Evolutionary conservation across 2,329 filamentous ascomycete species (phyloP), one percentile per base, ranked within the genome.

Genomic region (Verticillium albo-atrum): DNA sequence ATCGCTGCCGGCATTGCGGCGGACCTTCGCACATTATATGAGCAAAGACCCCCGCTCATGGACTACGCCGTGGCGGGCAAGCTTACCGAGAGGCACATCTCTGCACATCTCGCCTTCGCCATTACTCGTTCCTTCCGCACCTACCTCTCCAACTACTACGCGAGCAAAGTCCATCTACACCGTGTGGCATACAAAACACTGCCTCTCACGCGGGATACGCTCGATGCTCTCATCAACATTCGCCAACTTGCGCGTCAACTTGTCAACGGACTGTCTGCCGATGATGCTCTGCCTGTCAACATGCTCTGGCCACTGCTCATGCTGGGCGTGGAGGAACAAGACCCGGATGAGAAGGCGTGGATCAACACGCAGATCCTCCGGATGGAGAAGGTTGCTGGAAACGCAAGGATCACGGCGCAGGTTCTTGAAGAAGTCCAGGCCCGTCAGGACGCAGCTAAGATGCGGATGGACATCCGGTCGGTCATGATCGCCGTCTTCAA

Each of bases 291-390:
- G 2, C 82, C 82, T 0, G 80, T 83, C 54, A 85, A 81, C 60
- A 79, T 84, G 73, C 72, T 85, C 5, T 85, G 82, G 83, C 82
- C 82, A 1, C 68, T 84, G 7, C 70, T 85, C 47, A 82, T 86
- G 77, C 74, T 81, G 62, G 82, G 82, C 0, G 78, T 76, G 9
- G 82, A 86, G 65, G 82, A 83, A 62, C 77, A 82, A n/a, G 77
- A 79, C 54, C 47, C 68, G 0, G 72, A 74, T 4, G 79, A 83
- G 64, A 72, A 80, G 54, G 67, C 64, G 6, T 84, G 82, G 82
- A 83, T 86, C 58, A 72, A 76, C 30, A 68, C 74, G 6, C 76
- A 80, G 59, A 82, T 85, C 20, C 69, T 78, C 54, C 67, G 71
- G 14, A 80, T 81, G 76, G 75, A 79, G 61, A 73, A 74, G 55